Percentiles rank a stretch among this genome's conserved stretches.
Evolutionary conservation across 129 eudicot genomes (phyloP).

Genomic region (Glebionis coronaria): DNA sequence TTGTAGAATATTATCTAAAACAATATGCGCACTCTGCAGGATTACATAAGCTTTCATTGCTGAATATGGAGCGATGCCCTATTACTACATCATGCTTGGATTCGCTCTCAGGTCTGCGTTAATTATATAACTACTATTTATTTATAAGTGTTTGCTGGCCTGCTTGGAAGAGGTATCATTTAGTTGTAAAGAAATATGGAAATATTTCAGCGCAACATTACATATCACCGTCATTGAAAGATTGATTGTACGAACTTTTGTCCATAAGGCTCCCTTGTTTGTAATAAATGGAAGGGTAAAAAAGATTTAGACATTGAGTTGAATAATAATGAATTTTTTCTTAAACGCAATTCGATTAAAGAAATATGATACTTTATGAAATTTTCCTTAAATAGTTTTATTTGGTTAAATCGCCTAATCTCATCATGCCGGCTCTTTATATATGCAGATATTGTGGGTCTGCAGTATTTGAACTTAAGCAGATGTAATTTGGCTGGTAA

Average conservation of each 20-base stretch:
- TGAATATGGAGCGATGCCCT: slow-evolving; percentile 95
- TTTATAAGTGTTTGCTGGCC: not conserved
- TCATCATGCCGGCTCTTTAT: not conserved
- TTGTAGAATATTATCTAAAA: not conserved
- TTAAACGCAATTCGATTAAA: not conserved
- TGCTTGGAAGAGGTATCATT: not conserved
- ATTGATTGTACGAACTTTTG: not conserved
- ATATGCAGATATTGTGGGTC: slow-evolving; percentile 55
- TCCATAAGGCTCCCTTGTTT: not conserved
- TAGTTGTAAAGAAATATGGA: not conserved
- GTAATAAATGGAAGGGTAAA: not conserved
- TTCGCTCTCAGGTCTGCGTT: slow-evolving; percentile 65
- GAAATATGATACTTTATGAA: not conserved
- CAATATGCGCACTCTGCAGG: slow-evolving; percentile 36
- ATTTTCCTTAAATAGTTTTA: not conserved
- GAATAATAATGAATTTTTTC: not conserved
- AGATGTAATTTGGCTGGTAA: slow-evolving; percentile 45
- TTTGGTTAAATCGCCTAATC: not conserved
- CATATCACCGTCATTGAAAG: not conserved
- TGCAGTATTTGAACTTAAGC: slow-evolving; percentile 75
- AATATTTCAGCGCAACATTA: not conserved
- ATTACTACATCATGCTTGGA: slow-evolving; percentile 85
- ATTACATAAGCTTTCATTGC: slow-evolving; percentile 61
- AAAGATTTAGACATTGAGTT: not conserved
- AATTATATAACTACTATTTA: not conserved